Evolutionary conservation across 495 filamentous ascomycete genomes (phyloP).

Genomic region (Melanomma pulvis-pyrius): DNA sequence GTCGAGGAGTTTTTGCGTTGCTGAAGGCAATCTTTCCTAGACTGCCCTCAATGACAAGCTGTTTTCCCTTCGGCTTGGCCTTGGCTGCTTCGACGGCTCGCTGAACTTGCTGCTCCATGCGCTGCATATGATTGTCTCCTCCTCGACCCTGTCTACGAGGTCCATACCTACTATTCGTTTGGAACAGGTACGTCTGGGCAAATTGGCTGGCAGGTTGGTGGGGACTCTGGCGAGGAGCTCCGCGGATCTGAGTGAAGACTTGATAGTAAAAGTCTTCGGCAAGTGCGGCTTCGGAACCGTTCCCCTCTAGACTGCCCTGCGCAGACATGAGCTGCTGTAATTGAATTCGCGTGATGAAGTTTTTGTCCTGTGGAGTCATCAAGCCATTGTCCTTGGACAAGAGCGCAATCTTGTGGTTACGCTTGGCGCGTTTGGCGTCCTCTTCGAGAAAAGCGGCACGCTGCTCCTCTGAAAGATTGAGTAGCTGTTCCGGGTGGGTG

Average conservation of each 20-base stretch:
- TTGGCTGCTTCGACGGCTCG: slow-evolving; percentile 97
- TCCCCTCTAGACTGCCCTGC: slow-evolving; percentile 80
- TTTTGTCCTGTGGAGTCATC: slow-evolving; percentile 99
- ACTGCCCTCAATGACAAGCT: slow-evolving; percentile 97
- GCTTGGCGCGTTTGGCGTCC: slow-evolving; percentile 92
- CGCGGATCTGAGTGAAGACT: slow-evolving; percentile 90
- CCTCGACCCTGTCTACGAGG: slow-evolving; percentile 68
- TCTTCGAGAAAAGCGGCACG: slow-evolving; percentile 80
- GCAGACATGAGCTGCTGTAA: slow-evolving; percentile 93
- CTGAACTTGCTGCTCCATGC: slow-evolving; percentile 99
- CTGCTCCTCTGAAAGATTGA: slow-evolving; percentile 75
- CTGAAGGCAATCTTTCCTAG: slow-evolving; percentile 98
- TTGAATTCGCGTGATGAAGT: slow-evolving; percentile 97
- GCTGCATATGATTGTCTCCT: slow-evolving; percentile 92
- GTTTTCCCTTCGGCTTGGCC: slow-evolving; percentile 94
- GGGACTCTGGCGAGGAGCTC: slow-evolving; percentile 81
- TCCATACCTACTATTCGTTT: slow-evolving; percentile 80
- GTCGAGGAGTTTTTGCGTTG: slow-evolving; percentile 95
- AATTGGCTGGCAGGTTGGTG: slow-evolving; percentile 92
- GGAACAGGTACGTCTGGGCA: slow-evolving; percentile 95
- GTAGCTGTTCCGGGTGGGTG: slow-evolving; percentile 73
- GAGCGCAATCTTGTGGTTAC: slow-evolving; percentile 96
- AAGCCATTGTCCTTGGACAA: slow-evolving; percentile 92
- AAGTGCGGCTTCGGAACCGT: slow-evolving; percentile 75
- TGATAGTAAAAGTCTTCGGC: slow-evolving; percentile 98